Evolutionary conservation across 1,284 basidiomycete genomes (phyloP), one percentile per base, ranked within the genome.

Genomic region (Cryptococcus sp.): DNA sequence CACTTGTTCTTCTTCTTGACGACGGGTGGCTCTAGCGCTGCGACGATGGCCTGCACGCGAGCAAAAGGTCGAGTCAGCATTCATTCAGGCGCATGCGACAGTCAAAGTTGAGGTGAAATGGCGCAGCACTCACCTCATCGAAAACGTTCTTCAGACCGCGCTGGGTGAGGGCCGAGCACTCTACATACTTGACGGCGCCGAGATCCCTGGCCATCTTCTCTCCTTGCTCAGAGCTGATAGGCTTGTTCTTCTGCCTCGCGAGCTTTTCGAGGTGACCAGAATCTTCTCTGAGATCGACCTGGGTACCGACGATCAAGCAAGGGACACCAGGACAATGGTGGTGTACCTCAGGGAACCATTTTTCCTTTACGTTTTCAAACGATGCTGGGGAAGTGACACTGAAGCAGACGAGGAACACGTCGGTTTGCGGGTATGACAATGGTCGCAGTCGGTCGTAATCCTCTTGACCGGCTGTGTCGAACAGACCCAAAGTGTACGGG

Each of bases 291-390:
- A 99, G 80, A 84, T 99, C 96, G 76, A 98, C 85, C 82, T 99
- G 96, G 40, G 96, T 99, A 64, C 96, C 95, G 55, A 99, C 95
- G 73, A 99, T 97, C 71, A 99, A 86, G 84, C 94, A 97, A 65
- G 95, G 95, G 57, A 98, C 95, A 59, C 95, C 95, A n/a, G 96
- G 96, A 83, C 96, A 99, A 79, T 99, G 95, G 80, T 99, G 95
- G 78, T 94, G 93, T 52, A 99, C 95, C 82, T 99, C 96, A 26
- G 95, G 96, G 85, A 98, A 97, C 95, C 95, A 99, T 80, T 99
- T 99, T 81, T 99, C 95, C 85, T 96, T 98, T 72, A 99, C 95
- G 88, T 99, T 99, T 80, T 99, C 95, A 76, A 97, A 99, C 53
- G 93, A 97, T 40, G 96, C 94, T 5, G 95, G 96, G 23, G 91